Percentiles rank a stretch among this genome's conserved stretches.
phyloP scores from a whole-genome alignment of 148 eudicot species.

The Rhododendron ovatum region DNA sequence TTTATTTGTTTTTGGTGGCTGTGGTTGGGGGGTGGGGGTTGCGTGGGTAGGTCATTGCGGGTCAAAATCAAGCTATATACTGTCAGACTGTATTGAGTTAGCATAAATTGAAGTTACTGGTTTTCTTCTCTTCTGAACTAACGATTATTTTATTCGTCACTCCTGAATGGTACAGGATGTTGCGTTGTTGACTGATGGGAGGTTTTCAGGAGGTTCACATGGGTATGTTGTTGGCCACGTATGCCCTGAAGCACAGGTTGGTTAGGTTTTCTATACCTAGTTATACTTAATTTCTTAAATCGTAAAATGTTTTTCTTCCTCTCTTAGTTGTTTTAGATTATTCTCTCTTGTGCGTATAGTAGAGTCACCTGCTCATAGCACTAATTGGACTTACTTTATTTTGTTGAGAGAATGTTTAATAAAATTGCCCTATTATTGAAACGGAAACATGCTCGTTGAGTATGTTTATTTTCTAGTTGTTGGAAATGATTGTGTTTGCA shows the following conservation, averaged over 20 bases:
- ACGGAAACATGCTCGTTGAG: neutral
- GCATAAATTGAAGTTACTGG: neutral
- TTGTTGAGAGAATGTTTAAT: neutral
- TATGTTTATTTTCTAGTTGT: neutral
- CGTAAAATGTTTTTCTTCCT: neutral
- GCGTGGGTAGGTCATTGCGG: neutral
- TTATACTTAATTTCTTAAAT: neutral
- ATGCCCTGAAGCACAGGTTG: conserved; percentile 95
- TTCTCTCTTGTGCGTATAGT: neutral
- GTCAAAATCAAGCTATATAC: neutral
- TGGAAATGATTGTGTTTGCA: neutral
- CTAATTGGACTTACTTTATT: neutral
- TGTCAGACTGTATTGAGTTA: neutral
- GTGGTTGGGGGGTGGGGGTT: neutral
- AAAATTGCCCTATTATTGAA: neutral
- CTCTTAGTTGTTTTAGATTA: neutral
- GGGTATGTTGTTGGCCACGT: conserved; percentile 96
- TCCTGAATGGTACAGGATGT: conserved; percentile 51
- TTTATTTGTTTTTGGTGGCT: neutral
- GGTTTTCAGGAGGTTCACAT: conserved; percentile 97
- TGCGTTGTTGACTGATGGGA: conserved; percentile 90
- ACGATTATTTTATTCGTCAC: neutral
- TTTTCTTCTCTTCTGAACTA: neutral
- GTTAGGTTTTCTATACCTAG: neutral
- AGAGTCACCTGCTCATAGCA: neutral